phyloP scores from a whole-genome alignment of 2,329 filamentous ascomycete species.

The Penicillium psychrosexuale region DNA sequence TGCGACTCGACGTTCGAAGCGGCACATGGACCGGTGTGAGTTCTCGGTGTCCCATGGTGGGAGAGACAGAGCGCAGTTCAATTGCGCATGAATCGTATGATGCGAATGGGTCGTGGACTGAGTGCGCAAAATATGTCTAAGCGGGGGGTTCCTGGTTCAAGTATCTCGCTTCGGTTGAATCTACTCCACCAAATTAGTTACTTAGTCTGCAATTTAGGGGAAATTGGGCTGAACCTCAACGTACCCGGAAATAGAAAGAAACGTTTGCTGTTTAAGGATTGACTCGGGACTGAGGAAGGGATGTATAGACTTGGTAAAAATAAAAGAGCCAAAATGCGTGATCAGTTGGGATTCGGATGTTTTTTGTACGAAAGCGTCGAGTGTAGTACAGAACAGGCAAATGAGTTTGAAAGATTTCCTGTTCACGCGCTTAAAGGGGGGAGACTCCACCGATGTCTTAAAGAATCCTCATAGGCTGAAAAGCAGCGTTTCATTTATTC shows the following conservation, averaged over 20 bases:
- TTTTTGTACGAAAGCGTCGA: background rate
- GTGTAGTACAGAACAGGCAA: background rate
- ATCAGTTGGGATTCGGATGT: background rate
- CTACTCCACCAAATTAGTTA: constrained; percentile 13
- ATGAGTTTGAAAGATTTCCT: background rate
- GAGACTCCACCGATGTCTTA: constrained; percentile 4
- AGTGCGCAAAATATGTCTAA: background rate
- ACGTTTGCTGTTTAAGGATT: background rate
- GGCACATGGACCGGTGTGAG: constrained; percentile 20
- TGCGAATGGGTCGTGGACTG: background rate
- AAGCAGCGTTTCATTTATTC: constrained; percentile 18
- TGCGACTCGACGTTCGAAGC: constrained; percentile 22
- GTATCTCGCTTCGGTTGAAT: constrained; percentile 1
- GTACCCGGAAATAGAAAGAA: background rate
- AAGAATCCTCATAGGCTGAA: constrained; percentile 7
- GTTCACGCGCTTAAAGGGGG: constrained; percentile 15
- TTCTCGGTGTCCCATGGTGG: constrained; percentile 15
- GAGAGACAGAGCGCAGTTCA: background rate
- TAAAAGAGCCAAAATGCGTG: background rate
- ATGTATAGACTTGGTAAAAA: background rate
- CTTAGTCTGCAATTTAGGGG: background rate
- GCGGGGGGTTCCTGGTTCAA: constrained; percentile 4
- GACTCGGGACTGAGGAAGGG: background rate
- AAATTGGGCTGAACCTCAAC: background rate
- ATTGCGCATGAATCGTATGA: constrained; percentile 4